These are phyloP conservation scores for Cladosporium oxysporum DNA, from an alignment of 2,329 filamentous ascomycete genomes.

Conservation along the genomic window DNA sequence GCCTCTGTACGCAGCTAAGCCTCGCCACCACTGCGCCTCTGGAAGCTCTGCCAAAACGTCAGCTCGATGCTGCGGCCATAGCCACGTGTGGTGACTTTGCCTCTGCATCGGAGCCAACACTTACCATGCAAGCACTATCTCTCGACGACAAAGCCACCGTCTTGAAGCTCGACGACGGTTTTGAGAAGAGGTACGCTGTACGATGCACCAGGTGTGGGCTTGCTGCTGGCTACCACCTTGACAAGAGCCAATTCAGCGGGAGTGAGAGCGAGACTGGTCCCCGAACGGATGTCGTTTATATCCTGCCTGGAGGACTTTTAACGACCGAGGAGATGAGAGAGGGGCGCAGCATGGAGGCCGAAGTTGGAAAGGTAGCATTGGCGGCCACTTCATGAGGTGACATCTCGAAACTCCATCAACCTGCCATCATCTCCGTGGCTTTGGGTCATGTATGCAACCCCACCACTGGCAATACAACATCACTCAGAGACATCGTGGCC, in stretches of 20 bases:
- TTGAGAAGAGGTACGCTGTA: constrained; percentile 64
- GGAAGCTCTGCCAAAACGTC: constrained; percentile 54
- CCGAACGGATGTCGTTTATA: constrained; percentile 56
- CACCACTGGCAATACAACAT: not conserved
- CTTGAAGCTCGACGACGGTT: constrained; percentile 54
- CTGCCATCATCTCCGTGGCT: not conserved
- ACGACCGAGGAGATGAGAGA: constrained; percentile 58
- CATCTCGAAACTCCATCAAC: not conserved
- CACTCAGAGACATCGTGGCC: not conserved
- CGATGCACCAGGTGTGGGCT: constrained; percentile 63
- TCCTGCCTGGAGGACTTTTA: constrained; percentile 61
- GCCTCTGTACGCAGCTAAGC: constrained; percentile 66
- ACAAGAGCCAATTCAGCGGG: constrained; percentile 51
- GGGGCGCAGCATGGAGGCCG: constrained; percentile 37
- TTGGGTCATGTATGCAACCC: not conserved
- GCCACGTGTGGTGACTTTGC: constrained; percentile 22
- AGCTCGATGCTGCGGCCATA: constrained; percentile 57
- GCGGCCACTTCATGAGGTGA: constrained; percentile 17
- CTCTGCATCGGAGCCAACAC: constrained; percentile 24
- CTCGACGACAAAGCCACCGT: constrained; percentile 25
- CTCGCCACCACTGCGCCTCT: constrained; percentile 61
- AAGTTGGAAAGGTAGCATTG: constrained; percentile 18
- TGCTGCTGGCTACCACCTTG: constrained; percentile 64
- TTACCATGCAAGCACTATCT: constrained; percentile 25
- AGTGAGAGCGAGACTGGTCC: constrained; percentile 34